Conservation (phyloP, 345 rosid genomes). For the Hypericum androsaemum region DNA sequence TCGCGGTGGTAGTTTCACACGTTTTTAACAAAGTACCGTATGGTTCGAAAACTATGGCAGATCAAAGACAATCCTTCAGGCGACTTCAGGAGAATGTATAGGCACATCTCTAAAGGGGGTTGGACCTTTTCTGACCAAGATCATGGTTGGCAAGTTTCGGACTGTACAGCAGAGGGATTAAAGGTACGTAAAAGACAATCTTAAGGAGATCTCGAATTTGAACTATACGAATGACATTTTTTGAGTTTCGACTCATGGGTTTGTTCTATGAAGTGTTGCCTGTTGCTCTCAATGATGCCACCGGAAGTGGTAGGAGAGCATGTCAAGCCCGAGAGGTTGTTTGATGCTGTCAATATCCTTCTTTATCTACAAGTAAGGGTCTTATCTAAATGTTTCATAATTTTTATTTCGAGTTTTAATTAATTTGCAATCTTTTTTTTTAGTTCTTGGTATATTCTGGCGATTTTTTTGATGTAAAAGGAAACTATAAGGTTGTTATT, state of each 20-base stretch:
- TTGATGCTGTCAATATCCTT: slow-evolving; percentile 43
- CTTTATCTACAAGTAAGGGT: slow-evolving; percentile 39
- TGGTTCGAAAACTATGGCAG: too few relatives aligned
- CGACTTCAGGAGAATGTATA: slow-evolving; percentile 24
- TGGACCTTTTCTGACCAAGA: slow-evolving; percentile 47
- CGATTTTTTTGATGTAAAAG: neutral
- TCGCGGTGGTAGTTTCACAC: neutral
- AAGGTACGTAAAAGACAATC: slow-evolving; percentile 18
- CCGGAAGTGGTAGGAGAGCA: slow-evolving; percentile 41
- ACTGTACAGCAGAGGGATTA: slow-evolving; percentile 37
- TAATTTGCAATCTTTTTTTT: neutral
- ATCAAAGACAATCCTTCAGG: slow-evolving; percentile 35
- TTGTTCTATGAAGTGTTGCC: slow-evolving; percentile 26
- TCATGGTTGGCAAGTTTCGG: slow-evolving; percentile 48
- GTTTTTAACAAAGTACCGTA: neutral
- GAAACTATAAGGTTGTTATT: neutral
- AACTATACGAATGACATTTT: neutral
- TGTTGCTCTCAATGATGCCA: slow-evolving; percentile 38
- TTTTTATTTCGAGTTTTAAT: neutral
- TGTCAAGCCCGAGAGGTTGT: slow-evolving; percentile 30
- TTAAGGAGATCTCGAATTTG: neutral
- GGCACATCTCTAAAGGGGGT: slow-evolving; percentile 40
- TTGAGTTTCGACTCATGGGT: neutral
- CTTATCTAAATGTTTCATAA: neutral
- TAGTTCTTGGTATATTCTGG: neutral